Percentiles rank a stretch among this genome's conserved stretches.
Evolutionary conservation across 2,329 filamentous ascomycete genomes (phyloP).

Genomic region (Colletotrichum salicis): DNA sequence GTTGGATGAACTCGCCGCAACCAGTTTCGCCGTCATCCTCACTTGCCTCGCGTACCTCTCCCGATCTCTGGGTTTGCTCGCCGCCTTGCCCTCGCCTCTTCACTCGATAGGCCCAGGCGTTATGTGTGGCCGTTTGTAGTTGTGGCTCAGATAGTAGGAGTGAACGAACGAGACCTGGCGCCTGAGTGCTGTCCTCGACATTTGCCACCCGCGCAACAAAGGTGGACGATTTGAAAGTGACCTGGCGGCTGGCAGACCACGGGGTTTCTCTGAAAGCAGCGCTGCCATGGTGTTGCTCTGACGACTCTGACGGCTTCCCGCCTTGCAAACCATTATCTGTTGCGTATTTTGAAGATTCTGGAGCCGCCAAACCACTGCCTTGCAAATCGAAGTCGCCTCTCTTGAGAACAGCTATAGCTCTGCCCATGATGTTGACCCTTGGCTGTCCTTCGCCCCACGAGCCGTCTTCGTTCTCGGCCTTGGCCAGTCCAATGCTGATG

Average conservation of each 20-base stretch:
- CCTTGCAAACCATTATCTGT: conserved; percentile 13
- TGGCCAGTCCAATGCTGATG: conserved; percentile 75
- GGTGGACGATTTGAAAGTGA: conserved; percentile 64
- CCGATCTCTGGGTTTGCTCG: not conserved
- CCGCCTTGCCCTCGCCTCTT: not conserved
- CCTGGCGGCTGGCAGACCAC: conserved; percentile 64
- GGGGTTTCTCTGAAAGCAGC: conserved; percentile 35
- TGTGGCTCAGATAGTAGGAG: conserved; percentile 60
- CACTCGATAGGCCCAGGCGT: conserved; percentile 65
- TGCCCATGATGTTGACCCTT: conserved; percentile 75
- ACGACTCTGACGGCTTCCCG: conserved; percentile 27
- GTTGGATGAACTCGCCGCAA: conserved; percentile 66
- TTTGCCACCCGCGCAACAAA: conserved; percentile 66
- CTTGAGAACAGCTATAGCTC: conserved; percentile 80
- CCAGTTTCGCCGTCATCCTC: conserved; percentile 72
- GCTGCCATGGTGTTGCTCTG: conserved; percentile 34
- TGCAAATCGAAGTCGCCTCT: conserved; percentile 77
- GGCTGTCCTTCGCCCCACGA: conserved; percentile 82
- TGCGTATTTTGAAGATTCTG: conserved; percentile 35
- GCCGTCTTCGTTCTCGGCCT: conserved; percentile 73
- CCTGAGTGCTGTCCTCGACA: conserved; percentile 51
- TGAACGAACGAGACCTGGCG: conserved; percentile 55
- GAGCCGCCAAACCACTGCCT: conserved; percentile 44
- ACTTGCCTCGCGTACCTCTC: conserved; percentile 57
- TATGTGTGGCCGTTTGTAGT: conserved; percentile 67